These are phyloP conservation scores for Apophysomyces elegans DNA, from an alignment of 371 early-diverging fungal genomes.

Conservation along the genomic window DNA sequence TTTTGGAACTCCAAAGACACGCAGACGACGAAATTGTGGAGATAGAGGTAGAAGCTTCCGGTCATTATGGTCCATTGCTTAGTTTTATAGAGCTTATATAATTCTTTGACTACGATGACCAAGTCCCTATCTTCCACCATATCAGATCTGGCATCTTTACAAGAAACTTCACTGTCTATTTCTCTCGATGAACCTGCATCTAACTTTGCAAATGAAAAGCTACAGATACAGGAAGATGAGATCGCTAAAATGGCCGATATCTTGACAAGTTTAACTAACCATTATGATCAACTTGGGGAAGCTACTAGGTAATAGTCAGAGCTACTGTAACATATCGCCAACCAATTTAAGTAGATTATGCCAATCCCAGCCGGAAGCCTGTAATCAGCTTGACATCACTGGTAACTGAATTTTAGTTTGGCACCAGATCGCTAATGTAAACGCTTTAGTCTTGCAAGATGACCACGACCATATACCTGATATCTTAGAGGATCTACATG, in stretches of 20 bases:
- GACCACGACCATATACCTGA: constrained; percentile 50
- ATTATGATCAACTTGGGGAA: constrained; percentile 53
- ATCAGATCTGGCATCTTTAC: constrained; percentile 27
- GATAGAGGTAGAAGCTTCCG: constrained; percentile 33
- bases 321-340: not conserved
- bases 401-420: constrained; percentile 11
- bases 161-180: constrained; percentile 30
- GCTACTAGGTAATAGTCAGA: constrained; percentile 38
- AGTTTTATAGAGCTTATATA: constrained; percentile 22
- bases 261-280: constrained; percentile 47
- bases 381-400: constrained; percentile 40
- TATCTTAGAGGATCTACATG: constrained; percentile 40
- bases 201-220: constrained; percentile 33
- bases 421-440: not conserved
- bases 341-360: constrained; percentile 22
- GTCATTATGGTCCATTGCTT: not conserved
- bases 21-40: constrained; percentile 53
- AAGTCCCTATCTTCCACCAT: constrained; percentile 32
- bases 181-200: constrained; percentile 33
- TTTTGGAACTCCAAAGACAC: constrained; percentile 47
- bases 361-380: constrained; percentile 39
- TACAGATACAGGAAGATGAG: constrained; percentile 42
- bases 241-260: constrained; percentile 55
- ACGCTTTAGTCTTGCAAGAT: constrained; percentile 33
- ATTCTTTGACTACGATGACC: constrained; percentile 26